These are phyloP conservation scores for Pelargonium nanum DNA, from an alignment of 345 rosid genomes.

Conservation along the genomic window DNA sequence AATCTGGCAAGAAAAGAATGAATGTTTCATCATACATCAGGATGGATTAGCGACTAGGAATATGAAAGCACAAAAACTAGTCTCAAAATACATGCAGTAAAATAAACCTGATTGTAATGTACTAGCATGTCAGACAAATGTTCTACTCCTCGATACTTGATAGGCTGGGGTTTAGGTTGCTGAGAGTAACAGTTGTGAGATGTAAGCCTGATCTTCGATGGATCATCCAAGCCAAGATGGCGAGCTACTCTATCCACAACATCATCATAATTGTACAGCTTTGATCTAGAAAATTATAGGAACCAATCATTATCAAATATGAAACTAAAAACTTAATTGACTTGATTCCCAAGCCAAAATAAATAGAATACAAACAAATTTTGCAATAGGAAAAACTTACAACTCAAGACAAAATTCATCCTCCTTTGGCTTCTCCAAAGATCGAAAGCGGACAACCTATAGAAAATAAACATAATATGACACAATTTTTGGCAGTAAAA, in stretches of 20 bases:
- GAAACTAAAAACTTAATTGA: not conserved
- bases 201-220: constrained; percentile 68
- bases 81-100: constrained; percentile 1
- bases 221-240: constrained; percentile 54
- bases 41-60: not conserved
- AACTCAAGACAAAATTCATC: constrained; percentile 60
- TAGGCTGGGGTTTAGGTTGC: constrained; percentile 72
- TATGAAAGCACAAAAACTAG: not conserved
- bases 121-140: constrained; percentile 62
- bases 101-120: constrained; percentile 62
- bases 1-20: constrained; percentile 28
- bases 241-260: constrained; percentile 58
- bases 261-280: constrained; percentile 56
- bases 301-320: constrained; percentile 6
- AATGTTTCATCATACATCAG: constrained; percentile 3
- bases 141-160: constrained; percentile 56
- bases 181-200: constrained; percentile 77
- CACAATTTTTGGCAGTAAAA: not conserved
- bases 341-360: not conserved
- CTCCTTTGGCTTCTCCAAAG: constrained; percentile 61
- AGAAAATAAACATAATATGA: constrained; percentile 11
- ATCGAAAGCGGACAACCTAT: constrained; percentile 55
- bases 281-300: constrained; percentile 36
- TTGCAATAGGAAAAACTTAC: constrained; percentile 30
- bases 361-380: not conserved